These are phyloP conservation scores for Macrophomina phaseolina DNA, from an alignment of 2,329 filamentous ascomycete genomes.

Conservation along the genomic window DNA sequence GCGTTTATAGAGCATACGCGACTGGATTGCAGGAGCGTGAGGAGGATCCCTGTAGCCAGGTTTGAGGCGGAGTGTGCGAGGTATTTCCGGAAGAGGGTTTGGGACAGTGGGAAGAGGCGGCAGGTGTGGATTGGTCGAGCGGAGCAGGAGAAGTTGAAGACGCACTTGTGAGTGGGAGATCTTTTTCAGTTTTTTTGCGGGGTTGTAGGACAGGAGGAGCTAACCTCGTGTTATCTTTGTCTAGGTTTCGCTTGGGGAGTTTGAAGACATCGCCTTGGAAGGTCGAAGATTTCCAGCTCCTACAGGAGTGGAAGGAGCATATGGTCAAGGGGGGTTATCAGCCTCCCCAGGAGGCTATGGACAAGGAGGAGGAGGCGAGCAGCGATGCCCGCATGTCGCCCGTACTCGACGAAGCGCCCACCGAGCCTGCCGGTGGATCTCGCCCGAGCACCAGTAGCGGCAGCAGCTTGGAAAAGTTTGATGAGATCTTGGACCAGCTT, in stretches of 20 bases:
- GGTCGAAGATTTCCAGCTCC: neutral
- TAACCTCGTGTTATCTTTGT: too few species aligned
- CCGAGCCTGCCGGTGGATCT: too few species aligned
- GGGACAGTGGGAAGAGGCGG: neutral
- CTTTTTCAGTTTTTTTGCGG: too few species aligned
- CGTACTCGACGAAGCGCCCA: too few species aligned
- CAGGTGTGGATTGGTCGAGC: neutral
- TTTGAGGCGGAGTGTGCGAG: neutral
- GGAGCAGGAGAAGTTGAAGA: neutral
- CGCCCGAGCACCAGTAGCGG: too few species aligned
- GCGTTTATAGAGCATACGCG: neutral
- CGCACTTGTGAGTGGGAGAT: neutral
- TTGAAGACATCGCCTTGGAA: neutral
- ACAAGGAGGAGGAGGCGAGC: neutral
- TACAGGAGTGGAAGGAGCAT: neutral
- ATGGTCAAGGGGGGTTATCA: neutral
- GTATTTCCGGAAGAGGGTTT: neutral
- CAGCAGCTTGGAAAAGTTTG: too few species aligned
- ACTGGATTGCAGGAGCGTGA: neutral
- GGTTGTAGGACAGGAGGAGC: too few species aligned
- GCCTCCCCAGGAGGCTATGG: neutral
- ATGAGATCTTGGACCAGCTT: too few species aligned
- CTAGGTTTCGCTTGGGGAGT: neutral
- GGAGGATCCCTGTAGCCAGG: neutral
- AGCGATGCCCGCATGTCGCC: too few species aligned